Percentiles rank a stretch among this genome's conserved stretches.
Conservation (phyloP, 2,329 filamentous ascomycete species). For the Laburnicola sp. region DNA sequence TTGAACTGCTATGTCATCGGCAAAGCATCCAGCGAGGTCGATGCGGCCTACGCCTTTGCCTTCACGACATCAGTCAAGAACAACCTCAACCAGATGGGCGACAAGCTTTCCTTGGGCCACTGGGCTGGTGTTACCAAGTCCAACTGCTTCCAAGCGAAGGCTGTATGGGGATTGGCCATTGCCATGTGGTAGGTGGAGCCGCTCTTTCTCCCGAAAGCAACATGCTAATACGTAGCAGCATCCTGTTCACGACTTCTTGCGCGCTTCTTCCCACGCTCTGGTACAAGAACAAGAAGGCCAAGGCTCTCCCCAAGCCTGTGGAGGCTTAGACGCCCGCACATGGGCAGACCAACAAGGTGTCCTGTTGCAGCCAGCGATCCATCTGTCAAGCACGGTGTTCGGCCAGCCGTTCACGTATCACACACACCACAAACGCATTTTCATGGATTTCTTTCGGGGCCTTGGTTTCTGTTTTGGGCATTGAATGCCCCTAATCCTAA, state of each 20-base stretch:
- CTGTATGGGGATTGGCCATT: slow-evolving; percentile 84
- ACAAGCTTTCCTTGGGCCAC: slow-evolving; percentile 53
- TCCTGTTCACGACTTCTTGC: slow-evolving; percentile 52
- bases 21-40: slow-evolving; percentile 49
- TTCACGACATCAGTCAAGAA: slow-evolving; percentile 58
- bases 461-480: slow-evolving; percentile 25
- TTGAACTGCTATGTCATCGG: slow-evolving; percentile 68
- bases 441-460: slow-evolving; percentile 13
- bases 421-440: slow-evolving; percentile 13
- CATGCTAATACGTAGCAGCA: slow-evolving; percentile 33
- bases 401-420: slow-evolving; percentile 11
- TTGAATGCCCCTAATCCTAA: slow-evolving; percentile 44
- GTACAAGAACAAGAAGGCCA: slow-evolving; percentile 54
- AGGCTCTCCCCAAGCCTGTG: slow-evolving; percentile 39
- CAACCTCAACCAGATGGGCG: slow-evolving; percentile 56
- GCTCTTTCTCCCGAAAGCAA: no score
- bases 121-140: slow-evolving; percentile 64
- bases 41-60: slow-evolving; percentile 54
- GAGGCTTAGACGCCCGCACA: slow-evolving; percentile 27
- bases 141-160: slow-evolving; percentile 82
- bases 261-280: slow-evolving; percentile 53
- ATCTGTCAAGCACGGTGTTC: slow-evolving; percentile 22
- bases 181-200: slow-evolving; percentile 69
- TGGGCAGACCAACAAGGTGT: background rate
- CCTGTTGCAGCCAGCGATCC: slow-evolving; percentile 18